Evolutionary conservation across 768 basidiomycete species (phyloP).

Genomic region (Xerocomellus intermedius): DNA sequence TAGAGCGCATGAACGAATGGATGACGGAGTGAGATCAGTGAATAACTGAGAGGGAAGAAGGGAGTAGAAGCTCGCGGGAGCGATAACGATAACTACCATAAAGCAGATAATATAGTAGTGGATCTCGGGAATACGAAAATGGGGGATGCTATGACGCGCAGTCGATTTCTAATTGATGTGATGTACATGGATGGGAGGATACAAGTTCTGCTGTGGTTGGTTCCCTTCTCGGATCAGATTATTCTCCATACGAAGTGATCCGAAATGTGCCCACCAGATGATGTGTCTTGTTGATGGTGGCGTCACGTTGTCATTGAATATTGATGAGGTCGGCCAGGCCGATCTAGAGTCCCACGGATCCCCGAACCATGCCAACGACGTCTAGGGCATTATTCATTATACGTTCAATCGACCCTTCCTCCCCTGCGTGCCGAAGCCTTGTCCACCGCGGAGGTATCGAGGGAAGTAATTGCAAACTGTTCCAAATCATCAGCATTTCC

Average conservation of each 20-base stretch:
- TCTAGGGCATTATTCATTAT: constrained; percentile 15
- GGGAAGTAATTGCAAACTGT: not conserved
- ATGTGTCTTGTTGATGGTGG: not conserved
- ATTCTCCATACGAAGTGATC: too few relatives aligned
- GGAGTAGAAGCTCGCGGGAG: not conserved
- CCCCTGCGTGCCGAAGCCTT: not conserved
- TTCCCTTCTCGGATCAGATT: too few relatives aligned
- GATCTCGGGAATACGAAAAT: not conserved
- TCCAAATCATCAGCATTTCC: constrained; percentile 8
- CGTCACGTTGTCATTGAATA: too few relatives aligned
- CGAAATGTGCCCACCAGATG: not conserved
- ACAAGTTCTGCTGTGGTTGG: not conserved
- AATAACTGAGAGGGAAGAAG: not conserved
- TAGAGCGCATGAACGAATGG: not conserved
- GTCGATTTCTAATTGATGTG: not conserved
- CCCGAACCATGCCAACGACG: constrained; percentile 11
- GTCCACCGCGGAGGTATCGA: constrained; percentile 5
- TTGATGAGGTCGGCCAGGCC: not conserved
- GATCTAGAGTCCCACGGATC: constrained; percentile 1
- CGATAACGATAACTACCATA: not conserved
- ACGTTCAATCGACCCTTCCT: constrained; percentile 11
- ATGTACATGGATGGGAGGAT: not conserved
- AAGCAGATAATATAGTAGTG: not conserved
- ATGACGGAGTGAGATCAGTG: not conserved
- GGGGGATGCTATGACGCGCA: not conserved